These are phyloP conservation scores for Schizosaccharomyces octosporus DNA, from an alignment of 805 yeast species.

Conservation along the genomic window DNA sequence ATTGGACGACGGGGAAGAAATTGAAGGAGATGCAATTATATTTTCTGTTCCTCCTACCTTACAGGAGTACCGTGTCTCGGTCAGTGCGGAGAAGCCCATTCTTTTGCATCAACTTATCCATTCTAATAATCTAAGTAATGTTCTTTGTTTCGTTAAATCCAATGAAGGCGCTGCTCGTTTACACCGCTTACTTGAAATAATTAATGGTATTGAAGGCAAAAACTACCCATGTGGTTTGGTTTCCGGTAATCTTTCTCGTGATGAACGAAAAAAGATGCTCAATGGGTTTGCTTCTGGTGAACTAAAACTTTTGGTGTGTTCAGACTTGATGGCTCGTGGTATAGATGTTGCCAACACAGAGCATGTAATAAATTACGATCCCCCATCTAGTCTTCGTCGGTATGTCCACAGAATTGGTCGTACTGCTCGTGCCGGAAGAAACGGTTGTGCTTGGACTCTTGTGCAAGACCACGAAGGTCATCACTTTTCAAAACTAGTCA, in stretches of 20 bases:
- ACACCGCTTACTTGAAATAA: constrained; percentile 28
- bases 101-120: constrained; percentile 32
- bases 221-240: constrained; percentile 11
- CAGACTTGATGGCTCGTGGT: constrained; percentile 93
- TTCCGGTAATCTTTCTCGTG: constrained; percentile 16
- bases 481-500: constrained; percentile 15
- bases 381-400: constrained; percentile 71
- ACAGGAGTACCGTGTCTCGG: constrained; percentile 15
- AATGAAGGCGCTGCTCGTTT: constrained; percentile 75
- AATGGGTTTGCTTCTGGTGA: constrained; percentile 32
- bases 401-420: constrained; percentile 92
- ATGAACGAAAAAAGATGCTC: constrained; percentile 31
- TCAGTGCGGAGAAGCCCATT: constrained; percentile 39
- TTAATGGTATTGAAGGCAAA: constrained; percentile 13
- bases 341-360: constrained; percentile 49
- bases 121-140: constrained; percentile 14
- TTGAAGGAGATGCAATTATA: constrained; percentile 10
- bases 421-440: constrained; percentile 76
- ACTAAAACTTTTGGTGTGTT: constrained; percentile 32
- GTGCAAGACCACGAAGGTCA: constrained; percentile 59
- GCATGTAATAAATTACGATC: constrained; percentile 68
- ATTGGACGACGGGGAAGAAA: constrained; percentile 4
- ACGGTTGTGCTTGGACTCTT: constrained; percentile 52
- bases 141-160: constrained; percentile 45
- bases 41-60: constrained; percentile 17